Base-by-base conservation (phyloP, 2,329 filamentous ascomycete species). In the Sporothrix protearum region DNA sequence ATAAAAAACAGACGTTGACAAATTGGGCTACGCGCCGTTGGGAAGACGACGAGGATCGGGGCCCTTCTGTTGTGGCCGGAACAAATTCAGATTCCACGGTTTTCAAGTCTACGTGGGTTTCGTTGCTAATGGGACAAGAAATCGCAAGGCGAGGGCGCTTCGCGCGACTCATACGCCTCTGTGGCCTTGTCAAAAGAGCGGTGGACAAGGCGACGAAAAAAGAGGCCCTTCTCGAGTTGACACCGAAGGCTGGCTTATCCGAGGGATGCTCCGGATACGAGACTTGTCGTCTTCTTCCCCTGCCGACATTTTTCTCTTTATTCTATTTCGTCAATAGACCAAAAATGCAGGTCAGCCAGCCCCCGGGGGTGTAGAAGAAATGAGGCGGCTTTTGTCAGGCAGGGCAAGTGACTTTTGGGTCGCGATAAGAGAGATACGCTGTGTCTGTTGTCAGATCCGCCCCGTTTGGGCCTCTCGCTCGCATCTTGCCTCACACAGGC, bases 101-200 rank as follows among this genome's bases (percentile, higher is more conserved):
- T 42, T 42, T 10, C n/a, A 53, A 9, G 51, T 28, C 22, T 14
- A 47, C 22, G 19, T 25, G 14, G 22, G 8, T 36, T 36, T 36
- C 8, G 8, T 25, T 63, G 33, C 25, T 25, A 33, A 63, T 25
- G 25, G 57, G 57, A 25, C n/a, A 2, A 61, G n/a, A 63, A 33
- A 42, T 63, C 57, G 36, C 57, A n/a, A 63, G 57, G 19, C n/a
- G 57, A 42, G 57, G n/a, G 57, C 57, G 57, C 22, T 63, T 39
- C n/a, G 30, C 36, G 57, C 57, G 33, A 42, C 28, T 39, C 33
- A 36, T n/a, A n/a, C n/a, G n/a, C n/a, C n/a, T 30, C n/a, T 8
- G 25, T 30, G 36, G 22, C 22, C 47, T 45, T 64, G 39, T 7
- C 39, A 47, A 47, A 64, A 64, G 39, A 64, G 59, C 59, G 59